phyloP scores from a whole-genome alignment of 441 rosid species.

The Jatropha multifida region DNA sequence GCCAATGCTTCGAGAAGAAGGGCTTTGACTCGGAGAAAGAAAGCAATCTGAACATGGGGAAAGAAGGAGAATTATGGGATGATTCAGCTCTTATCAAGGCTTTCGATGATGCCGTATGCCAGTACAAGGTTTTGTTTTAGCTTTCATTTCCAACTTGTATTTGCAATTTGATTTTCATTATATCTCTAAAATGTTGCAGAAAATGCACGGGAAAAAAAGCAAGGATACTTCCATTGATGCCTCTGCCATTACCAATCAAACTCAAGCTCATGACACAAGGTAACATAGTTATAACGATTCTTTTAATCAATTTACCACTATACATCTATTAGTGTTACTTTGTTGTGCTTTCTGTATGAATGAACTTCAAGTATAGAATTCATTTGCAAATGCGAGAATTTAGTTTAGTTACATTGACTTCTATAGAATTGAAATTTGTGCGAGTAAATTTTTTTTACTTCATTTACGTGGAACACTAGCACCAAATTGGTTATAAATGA shows the following conservation, averaged over 20 bases:
- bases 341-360: no score
- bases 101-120: slow-evolving; percentile 58
- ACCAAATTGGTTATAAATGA: no score
- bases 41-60: slow-evolving; percentile 31
- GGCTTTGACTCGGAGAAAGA: neutral
- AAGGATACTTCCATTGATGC: slow-evolving; percentile 19
- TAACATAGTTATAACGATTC: no score
- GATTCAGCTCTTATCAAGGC: slow-evolving; percentile 61
- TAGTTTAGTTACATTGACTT: no score
- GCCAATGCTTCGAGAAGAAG: neutral
- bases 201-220: slow-evolving; percentile 34
- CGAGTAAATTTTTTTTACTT: no score
- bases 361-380: no score
- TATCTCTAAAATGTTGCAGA: slow-evolving; percentile 24
- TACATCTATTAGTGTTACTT: no score
- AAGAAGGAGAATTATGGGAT: slow-evolving; percentile 56
- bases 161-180: neutral
- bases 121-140: slow-evolving; percentile 38
- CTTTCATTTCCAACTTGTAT: neutral
- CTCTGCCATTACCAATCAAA: slow-evolving; percentile 17
- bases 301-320: no score
- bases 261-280: neutral
- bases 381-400: no score
- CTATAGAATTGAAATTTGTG: no score
- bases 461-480: no score